Evolutionary conservation across 2,329 filamentous ascomycete genomes (phyloP), one percentile per base, ranked within the genome.

Genomic region (Colletotrichum sp.): DNA sequence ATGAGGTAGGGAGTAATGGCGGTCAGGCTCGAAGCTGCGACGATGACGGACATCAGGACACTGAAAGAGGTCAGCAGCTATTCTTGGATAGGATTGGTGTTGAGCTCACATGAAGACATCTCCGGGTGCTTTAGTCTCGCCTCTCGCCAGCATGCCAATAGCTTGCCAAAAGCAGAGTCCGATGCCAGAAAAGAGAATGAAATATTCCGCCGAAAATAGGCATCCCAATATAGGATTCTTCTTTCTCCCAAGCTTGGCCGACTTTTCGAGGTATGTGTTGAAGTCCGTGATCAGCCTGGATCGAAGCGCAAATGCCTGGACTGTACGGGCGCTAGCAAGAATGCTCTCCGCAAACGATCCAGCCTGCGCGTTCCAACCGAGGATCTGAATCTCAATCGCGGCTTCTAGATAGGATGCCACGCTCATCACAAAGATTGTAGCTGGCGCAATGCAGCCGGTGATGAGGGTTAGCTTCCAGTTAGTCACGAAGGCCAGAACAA

Each of bases 151-250:
- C 81, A 88, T 84, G 32, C 79, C 80, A 52, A 87, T 79, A 13
- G 86, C 87, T 71, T 88, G 86, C 87, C 87, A 88, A 68, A 88
- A 88, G 8, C 85, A 84, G 6, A 88, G 81, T 3, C 83, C 85
- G 57, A 86, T 86, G 7, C 86, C 86, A 2, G 84, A 79, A 64
- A 87, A 87, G 64, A 88, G 84, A 68, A 87, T 82, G 60, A 82
- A 83, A 67, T 86, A 88, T 75, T 86, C 83, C 4, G 78, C 79
- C 5, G 83, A 84, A 76, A 87, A 87, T 69, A 88, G 78, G 21
- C 85, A 75, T 7, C 84, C 86, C 60, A 83, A 83, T 2, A 86
- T 79, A 1, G 83, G 79, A 2, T 83, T 85, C 57, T 86, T 86
- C 77, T 84, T 86, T n/a, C 81, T 80, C 6, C 86, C 86, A 10